These are phyloP conservation scores for Phytophthora cactorum DNA, from an alignment of 352 stramenopile genomes.

Conservation along the genomic window DNA sequence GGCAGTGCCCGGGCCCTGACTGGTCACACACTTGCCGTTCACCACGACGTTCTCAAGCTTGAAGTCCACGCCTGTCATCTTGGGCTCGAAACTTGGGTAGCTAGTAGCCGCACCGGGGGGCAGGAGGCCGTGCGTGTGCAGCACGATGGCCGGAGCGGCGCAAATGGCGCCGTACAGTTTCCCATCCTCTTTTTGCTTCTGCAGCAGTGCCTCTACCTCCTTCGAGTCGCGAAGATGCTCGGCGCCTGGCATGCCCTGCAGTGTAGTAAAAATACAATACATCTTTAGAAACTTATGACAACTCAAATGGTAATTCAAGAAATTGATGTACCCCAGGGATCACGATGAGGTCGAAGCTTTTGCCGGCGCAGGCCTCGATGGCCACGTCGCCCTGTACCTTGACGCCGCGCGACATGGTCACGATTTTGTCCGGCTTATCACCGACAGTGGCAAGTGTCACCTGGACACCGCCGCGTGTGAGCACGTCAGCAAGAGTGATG, in stretches of 20 bases:
- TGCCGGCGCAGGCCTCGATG: constrained; percentile 66
- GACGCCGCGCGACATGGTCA: constrained; percentile 78
- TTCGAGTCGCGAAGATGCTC: constrained; percentile 74
- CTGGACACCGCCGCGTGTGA: constrained; percentile 69
- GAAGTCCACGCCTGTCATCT: constrained; percentile 61
- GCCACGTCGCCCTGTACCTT: constrained; percentile 70
- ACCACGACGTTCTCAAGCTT: constrained; percentile 69
- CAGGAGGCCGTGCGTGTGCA: constrained; percentile 71
- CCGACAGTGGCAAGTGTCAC: constrained; percentile 75
- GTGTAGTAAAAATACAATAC: neutral
- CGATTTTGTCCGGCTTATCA: constrained; percentile 61
- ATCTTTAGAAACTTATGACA: no score
- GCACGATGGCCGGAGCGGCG: constrained; percentile 70
- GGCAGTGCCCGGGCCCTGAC: constrained; percentile 74
- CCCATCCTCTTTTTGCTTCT: constrained; percentile 62
- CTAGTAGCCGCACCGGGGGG: constrained; percentile 51
- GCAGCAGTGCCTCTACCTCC: constrained; percentile 60
- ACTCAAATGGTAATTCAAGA: no score
- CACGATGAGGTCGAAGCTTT: constrained; percentile 72
- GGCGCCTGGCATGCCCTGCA: constrained; percentile 70
- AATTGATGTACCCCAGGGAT: constrained; percentile 54
- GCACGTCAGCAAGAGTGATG: constrained; percentile 73
- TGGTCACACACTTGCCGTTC: constrained; percentile 78
- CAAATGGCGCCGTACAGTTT: constrained; percentile 85
- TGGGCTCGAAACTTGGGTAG: constrained; percentile 74